Evolutionary conservation across 768 basidiomycete genomes (phyloP), one percentile per base, ranked within the genome.

Genomic region (Gelatoporia subvermispora): DNA sequence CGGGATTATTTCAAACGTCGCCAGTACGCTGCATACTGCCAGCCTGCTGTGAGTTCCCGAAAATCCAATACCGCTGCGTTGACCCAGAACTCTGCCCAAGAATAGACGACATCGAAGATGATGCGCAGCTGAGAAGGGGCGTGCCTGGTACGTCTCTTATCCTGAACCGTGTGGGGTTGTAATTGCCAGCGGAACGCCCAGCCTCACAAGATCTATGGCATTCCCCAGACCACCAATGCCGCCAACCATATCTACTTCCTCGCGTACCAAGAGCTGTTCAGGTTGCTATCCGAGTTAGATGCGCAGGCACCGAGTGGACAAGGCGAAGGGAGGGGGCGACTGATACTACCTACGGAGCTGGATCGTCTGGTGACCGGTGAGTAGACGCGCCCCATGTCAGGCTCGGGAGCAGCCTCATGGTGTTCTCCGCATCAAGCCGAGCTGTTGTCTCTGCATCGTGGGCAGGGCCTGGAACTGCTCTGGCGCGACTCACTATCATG

Each of bases 241-340:
- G 95, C 95, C 0, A 97, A 96, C 62, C 97, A 97, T 55, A 91
- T 93, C 23, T 97, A 95, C 63, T 99, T 98, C 61, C 78, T 92
- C 37, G 95, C 94, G 0, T 93, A 85, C 63, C 78, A 92, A 56
- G 89, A 95, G 55, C 76, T 97, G 1, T 81, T 86, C 54, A 70
- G 72, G 10, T 73, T 90, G 38, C 69, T 79, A 8, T 53, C 54
- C 11, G 55, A 55, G 10, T 43, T 46, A 15, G 48, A 43, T 22
- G 45, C 50, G 2, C 58, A 49, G 15, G 31, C 38, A 11, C 34
- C 60, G 20, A 28, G 49, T 4, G n/a, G 24, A 35, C 22, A 23
- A 31, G n/a, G n/a, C n/a, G 39, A 54, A 18, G 37, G 34, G n/a
- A 47, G 36, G 49, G 51, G 44, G 15, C 57, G 60, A 21, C 55